Evolutionary conservation across 805 yeast genomes (phyloP), one percentile per base, ranked within the genome.

Genomic region (Lipomyces sp.): DNA sequence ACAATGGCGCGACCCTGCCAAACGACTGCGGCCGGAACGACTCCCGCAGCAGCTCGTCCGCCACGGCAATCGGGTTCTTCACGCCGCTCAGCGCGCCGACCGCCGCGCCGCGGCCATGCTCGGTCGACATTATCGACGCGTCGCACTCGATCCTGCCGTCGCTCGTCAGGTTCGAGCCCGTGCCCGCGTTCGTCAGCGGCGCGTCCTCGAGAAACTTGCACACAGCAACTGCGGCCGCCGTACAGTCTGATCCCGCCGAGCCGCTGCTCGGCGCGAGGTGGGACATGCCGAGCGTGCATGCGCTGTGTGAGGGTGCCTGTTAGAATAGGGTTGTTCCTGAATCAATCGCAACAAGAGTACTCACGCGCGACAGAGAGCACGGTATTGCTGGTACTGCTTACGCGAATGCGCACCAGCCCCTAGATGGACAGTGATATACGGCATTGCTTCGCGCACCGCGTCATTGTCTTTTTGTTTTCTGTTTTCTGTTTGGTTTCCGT

Each of bases 141-240:
- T 72, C 76, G 45, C 74, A 68, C 43, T 71, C 74, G 7, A 71
- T 68, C 2, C 45, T 41, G 2, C 73, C 73, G 14, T 43, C 44
- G 10, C 45, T 45, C 23, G 64, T 69, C 36, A 70, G 56, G 38
- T 71, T 70, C 13, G 74, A 68, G n/a, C 74, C 74, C 5, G 45
- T 39, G 2, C 75, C 76, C 2, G 74, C 69, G 52, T 72, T 72
- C 4, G 73, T 70, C 33, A 65, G 42, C 19, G 60, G 61, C 2
- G 65, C 59, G 40, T 66, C 63, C 45, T 72, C 76, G 10, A 72
- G 61, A 16, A 62, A 10, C 7, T 57, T 28, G n/a, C 69, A 65
- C 7, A 63, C 63, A 2, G 31, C 48, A 5, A 58, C 53, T 22
- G 62, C 64, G 0, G 59, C 66, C n/a, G n/a, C n/a, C n/a, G n/a